phyloP scores from a whole-genome alignment of 2,329 filamentous ascomycete genomes.

The Stenocarpella maydis region DNA sequence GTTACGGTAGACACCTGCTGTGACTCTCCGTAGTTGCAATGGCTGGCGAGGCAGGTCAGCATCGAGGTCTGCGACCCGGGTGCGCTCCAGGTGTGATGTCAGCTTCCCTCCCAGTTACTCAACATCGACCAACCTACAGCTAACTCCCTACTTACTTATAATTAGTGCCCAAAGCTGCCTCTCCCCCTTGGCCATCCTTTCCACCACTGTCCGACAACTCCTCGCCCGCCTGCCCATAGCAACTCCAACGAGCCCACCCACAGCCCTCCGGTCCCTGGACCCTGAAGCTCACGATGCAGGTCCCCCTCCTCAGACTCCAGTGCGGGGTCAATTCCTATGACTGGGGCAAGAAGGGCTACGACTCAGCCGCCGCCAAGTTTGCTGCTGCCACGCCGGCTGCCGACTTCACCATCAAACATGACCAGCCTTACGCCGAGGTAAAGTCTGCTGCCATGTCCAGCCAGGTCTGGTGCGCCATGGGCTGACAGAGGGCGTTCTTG shows the following conservation, averaged over 20 bases:
- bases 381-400: conserved; percentile 82
- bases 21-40: no score
- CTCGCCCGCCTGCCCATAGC: not conserved
- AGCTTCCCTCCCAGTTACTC: not conserved
- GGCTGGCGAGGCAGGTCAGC: not conserved
- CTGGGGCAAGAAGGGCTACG: conserved; percentile 92
- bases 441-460: conserved; percentile 2
- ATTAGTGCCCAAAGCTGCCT: not conserved
- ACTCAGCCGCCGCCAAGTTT: conserved; percentile 89
- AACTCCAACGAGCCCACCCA: not conserved
- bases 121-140: not conserved
- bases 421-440: conserved; percentile 95
- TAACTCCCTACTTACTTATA: no score
- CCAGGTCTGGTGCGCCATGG: not conserved
- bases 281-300: conserved; percentile 61
- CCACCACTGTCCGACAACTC: not conserved
- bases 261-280: not conserved
- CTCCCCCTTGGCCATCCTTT: conserved; percentile 6
- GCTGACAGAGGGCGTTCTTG: conserved; percentile 31
- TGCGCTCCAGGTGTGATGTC: conserved; percentile 13
- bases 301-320: conserved; percentile 85
- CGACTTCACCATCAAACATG: conserved; percentile 79
- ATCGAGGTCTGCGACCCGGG: not conserved
- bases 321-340: conserved; percentile 98
- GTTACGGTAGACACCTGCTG: no score